Percentiles rank a stretch among this genome's conserved stretches.
These are phyloP conservation scores for Neurospora hispaniola DNA, from an alignment of 495 filamentous ascomycete genomes.

Conservation along the genomic window DNA sequence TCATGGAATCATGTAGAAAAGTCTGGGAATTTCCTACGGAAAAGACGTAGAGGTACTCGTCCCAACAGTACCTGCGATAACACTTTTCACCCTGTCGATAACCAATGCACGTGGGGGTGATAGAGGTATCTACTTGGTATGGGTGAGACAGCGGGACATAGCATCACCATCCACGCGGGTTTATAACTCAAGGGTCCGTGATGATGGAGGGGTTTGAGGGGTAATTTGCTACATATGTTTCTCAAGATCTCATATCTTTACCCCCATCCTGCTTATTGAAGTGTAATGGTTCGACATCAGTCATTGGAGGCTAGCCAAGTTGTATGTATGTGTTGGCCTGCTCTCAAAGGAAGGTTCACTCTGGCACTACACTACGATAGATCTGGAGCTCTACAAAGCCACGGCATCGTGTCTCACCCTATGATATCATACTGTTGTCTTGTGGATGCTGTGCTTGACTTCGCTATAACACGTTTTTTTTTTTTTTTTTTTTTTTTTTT, in stretches of 20 bases:
- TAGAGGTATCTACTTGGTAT: background rate
- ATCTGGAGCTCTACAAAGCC: background rate
- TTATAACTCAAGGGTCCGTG: background rate
- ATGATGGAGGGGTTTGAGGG: background rate
- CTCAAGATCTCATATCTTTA: background rate
- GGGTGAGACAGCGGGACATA: background rate
- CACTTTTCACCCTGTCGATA: background rate
- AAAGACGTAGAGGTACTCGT: background rate
- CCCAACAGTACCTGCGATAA: background rate
- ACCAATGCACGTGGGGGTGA: background rate
- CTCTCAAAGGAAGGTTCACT: background rate
- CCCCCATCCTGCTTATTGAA: background rate
- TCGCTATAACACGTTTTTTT: background rate
- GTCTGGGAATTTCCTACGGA: background rate
- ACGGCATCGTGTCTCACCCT: background rate
- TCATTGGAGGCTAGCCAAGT: background rate
- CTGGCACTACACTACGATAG: background rate
- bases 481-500: too few species aligned
- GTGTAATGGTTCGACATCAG: background rate
- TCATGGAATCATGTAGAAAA: background rate
- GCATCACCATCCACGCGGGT: background rate
- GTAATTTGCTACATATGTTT: background rate
- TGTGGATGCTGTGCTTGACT: background rate
- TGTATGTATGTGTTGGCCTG: background rate
- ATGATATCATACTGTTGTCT: background rate